phyloP scores from a whole-genome alignment of 805 yeast species.

The Wickerhamomyces subpelliculosus region DNA sequence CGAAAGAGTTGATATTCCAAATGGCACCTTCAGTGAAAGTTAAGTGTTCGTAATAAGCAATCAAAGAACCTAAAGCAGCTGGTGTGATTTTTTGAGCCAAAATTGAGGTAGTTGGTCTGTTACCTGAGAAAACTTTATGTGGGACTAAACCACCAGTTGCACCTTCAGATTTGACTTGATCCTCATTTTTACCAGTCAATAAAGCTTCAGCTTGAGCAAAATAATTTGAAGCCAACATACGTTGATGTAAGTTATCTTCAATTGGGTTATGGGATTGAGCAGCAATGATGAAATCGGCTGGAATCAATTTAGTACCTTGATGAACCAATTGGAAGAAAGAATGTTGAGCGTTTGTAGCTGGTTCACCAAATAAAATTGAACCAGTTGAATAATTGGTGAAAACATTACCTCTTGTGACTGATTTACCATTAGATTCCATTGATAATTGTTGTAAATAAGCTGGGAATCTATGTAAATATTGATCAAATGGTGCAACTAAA shows the following conservation, averaged over 20 bases:
- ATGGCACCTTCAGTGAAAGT: constrained; percentile 98
- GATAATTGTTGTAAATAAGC: constrained; percentile 98
- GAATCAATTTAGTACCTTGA: constrained; percentile 97
- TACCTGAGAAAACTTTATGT: constrained; percentile 95
- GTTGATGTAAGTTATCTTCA: constrained; percentile 89
- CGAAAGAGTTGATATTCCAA: constrained; percentile 99
- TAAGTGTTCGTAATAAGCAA: constrained; percentile 95
- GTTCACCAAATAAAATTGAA: constrained; percentile 93
- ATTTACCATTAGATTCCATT: constrained; percentile 99
- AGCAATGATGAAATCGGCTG: constrained; percentile 93
- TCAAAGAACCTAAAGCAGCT: constrained; percentile 90
- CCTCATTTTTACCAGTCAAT: constrained; percentile 89
- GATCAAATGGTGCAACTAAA: constrained; percentile 97
- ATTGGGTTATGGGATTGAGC: constrained; percentile 98
- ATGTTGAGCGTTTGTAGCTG: constrained; percentile 98
- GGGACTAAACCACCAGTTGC: constrained; percentile 81
- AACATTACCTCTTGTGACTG: constrained; percentile 87
- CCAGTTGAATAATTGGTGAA: constrained; percentile 96
- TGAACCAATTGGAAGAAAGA: constrained; percentile 99
- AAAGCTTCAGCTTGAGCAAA: constrained; percentile 98
- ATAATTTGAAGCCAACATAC: constrained; percentile 98
- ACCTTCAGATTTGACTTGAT: constrained; percentile 82
- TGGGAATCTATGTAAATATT: constrained; percentile 98
- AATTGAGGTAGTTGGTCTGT: constrained; percentile 98
- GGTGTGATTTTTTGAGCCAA: constrained; percentile 95